These are phyloP conservation scores for Warburgia ugandensis DNA, from an alignment of 164 flowering plant genomes.

Conservation along the genomic window DNA sequence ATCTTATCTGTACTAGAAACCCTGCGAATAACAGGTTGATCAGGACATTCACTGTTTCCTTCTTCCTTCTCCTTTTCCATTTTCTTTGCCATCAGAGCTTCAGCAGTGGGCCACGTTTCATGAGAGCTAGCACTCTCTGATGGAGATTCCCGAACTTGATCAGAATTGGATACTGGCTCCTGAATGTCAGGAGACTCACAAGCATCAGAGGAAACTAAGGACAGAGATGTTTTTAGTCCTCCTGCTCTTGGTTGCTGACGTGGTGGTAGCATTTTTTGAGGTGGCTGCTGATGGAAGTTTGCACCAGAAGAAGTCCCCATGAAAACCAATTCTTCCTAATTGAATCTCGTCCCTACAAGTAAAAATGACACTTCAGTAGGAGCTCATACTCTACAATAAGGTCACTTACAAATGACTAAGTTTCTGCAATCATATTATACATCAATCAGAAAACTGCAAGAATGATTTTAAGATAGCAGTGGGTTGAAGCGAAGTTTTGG, in stretches of 20 bases:
- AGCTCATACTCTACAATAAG: too few relatives aligned
- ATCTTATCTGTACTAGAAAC: constrained; percentile 61
- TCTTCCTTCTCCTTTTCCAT: constrained; percentile 55
- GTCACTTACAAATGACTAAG: too few relatives aligned
- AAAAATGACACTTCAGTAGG: too few relatives aligned
- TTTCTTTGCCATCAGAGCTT: constrained; percentile 42
- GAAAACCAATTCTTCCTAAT: too few relatives aligned
- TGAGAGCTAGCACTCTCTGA: constrained; percentile 93
- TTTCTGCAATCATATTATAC: too few relatives aligned
- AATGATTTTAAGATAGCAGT: too few relatives aligned
- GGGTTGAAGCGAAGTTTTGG: too few relatives aligned
- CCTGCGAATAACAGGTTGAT: constrained; percentile 59
- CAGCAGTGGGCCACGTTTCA: constrained; percentile 72
- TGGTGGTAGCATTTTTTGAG: constrained; percentile 25
- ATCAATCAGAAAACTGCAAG: too few relatives aligned
- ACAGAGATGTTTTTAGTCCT: constrained; percentile 29
- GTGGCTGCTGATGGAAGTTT: constrained; percentile 24
- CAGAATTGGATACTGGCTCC: constrained; percentile 35
- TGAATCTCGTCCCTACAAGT: too few relatives aligned
- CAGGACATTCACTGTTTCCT: constrained; percentile 49
- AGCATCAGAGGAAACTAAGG: constrained; percentile 22
- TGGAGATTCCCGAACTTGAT: constrained; percentile 70
- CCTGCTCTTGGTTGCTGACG: constrained; percentile 26
- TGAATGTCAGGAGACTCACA: constrained; percentile 7
- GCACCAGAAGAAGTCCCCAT: constrained; percentile 23